These are phyloP conservation scores for Globisporangium parvum DNA, from an alignment of 352 stramenopile species.

Conservation along the genomic window DNA sequence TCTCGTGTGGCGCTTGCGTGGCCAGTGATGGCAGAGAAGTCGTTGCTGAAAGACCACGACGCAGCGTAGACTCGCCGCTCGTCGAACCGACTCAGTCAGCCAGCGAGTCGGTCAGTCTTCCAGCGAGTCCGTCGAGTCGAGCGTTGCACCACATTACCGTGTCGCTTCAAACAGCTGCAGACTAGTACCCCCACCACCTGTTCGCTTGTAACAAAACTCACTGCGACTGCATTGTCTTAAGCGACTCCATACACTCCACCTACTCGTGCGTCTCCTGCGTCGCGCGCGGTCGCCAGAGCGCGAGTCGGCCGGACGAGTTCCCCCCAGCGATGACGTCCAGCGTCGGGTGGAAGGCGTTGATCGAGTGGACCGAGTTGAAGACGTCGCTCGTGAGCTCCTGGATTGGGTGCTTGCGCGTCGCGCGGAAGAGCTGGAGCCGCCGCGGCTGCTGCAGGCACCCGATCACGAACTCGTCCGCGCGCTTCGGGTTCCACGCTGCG, in stretches of 20 bases:
- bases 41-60: conserved; percentile 42
- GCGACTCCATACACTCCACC: neutral
- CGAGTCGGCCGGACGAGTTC: conserved; percentile 70
- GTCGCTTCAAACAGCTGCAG: too few species aligned
- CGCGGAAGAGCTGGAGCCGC: conserved; percentile 77
- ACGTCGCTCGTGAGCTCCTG: conserved; percentile 61
- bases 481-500: conserved; percentile 73
- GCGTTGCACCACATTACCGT: too few species aligned
- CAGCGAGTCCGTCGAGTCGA: neutral
- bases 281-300: conserved; percentile 34
- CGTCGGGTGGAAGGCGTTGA: conserved; percentile 82
- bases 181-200: neutral
- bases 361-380: conserved; percentile 81
- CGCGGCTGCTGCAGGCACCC: conserved; percentile 79
- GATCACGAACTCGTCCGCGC: conserved; percentile 68
- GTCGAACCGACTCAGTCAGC: neutral
- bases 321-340: conserved; percentile 61
- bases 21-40: conserved; percentile 61
- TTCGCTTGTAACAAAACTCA: too few species aligned
- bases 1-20: neutral
- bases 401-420: conserved; percentile 56
- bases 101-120: neutral
- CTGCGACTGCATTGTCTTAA: too few species aligned
- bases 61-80: conserved; percentile 5
- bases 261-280: too few species aligned